Base-by-base conservation (phyloP, 179 eudicot species). In the Spinacia oleracea region DNA sequence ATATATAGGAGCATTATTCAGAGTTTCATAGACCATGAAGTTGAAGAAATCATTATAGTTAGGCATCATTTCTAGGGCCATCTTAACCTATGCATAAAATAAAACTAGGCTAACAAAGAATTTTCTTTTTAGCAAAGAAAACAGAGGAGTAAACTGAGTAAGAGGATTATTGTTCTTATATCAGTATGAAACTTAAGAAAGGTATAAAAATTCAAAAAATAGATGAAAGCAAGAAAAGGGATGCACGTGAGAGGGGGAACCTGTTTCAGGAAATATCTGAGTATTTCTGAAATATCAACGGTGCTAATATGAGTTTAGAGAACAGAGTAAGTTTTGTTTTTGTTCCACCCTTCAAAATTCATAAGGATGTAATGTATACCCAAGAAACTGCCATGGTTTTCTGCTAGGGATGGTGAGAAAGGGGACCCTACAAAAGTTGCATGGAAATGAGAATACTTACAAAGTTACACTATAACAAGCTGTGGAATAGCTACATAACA, bases 1-100 rank as follows among this genome's bases (percentile, higher is more conserved):
- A 63, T 64, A 80, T 35, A 81, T 86, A 77, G 79, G 69, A n/a
- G 80, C 78, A 70, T 82, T 82, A 70, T 82, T 82, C 15, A 84
- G 69, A 9, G 91, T 74, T 80, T 92, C 97, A 82, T 82, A 84
- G 70, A 92, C 82, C 83, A 88, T 84, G 78, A 81, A 89, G 87
- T 88, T 90, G 25, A 85, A 72, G 78, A 87, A 82, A 70, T 91
- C 96, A 77, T 81, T 89, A 48, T 81, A 89, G 43, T 89, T 77
- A 48, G 91, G 86, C 59, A 93, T 85, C 48, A 97, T 77, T 83
- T 93, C 93, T 73, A 88, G 72, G 31, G 93, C 92, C 93, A 89
- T 88, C 23, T 53, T 75, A 45, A 18, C 68, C 69, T 70, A 62
- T 46, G 80, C 80, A 73, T 78, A 73, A 72, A 62, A 73, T 78